These are phyloP conservation scores for Ustanciosporium gigantosporum DNA, from an alignment of 1,284 basidiomycete species.

Conservation along the genomic window DNA sequence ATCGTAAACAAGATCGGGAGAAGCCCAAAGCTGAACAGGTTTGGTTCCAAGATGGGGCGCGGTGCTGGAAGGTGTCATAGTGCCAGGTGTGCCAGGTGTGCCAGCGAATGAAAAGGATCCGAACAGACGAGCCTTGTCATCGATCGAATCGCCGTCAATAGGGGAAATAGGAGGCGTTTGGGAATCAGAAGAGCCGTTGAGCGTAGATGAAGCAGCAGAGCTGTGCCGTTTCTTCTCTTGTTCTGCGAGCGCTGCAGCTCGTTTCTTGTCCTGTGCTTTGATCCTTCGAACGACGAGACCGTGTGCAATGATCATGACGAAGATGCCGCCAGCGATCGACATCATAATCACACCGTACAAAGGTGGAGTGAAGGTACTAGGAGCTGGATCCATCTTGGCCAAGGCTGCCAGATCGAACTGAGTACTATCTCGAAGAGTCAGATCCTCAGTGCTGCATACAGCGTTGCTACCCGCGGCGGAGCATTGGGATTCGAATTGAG, in stretches of 20 bases:
- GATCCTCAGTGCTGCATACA: slow-evolving; percentile 49
- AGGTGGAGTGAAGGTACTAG: slow-evolving; percentile 12
- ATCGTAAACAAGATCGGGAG: slow-evolving; percentile 36
- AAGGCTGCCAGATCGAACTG: slow-evolving; percentile 28
- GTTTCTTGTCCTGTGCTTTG: slow-evolving; percentile 37
- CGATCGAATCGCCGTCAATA: slow-evolving; percentile 13
- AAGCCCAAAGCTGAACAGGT: slow-evolving; percentile 29
- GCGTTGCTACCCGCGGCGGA: slow-evolving; percentile 10
- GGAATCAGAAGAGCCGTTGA: not conserved
- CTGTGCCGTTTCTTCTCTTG: slow-evolving; percentile 11
- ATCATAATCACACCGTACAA: slow-evolving; percentile 32
- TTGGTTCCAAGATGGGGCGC: not conserved
- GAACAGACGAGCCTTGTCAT: slow-evolving; percentile 20
- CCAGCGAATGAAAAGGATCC: slow-evolving; percentile 1
- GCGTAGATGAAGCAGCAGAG: not conserved
- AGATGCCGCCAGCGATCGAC: slow-evolving; percentile 35
- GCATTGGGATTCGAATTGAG: slow-evolving; percentile 42
- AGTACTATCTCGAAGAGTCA: slow-evolving; percentile 44
- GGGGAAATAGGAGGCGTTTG: slow-evolving; percentile 6
- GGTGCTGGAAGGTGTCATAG: slow-evolving; percentile 5
- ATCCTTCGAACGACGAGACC: slow-evolving; percentile 36
- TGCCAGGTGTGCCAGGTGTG: slow-evolving; percentile 4
- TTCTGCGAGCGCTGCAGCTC: slow-evolving; percentile 20
- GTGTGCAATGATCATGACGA: slow-evolving; percentile 44
- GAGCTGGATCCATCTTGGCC: not conserved